Conservation (phyloP, 306 rosid species). For the Spatholobus suberectus region DNA sequence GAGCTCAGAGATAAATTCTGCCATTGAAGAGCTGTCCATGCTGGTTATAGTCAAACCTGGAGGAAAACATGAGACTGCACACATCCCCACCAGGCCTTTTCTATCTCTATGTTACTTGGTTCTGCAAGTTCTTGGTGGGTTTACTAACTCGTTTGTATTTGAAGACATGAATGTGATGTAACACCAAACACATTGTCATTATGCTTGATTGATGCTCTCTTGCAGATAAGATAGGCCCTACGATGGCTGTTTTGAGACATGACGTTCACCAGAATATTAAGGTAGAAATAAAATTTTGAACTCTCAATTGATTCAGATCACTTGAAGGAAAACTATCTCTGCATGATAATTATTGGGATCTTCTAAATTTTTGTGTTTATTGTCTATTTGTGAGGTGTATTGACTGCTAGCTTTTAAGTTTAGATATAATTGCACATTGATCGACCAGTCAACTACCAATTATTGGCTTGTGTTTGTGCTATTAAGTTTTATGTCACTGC, state of each 20-base stretch:
- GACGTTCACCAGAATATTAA: conserved; percentile 82
- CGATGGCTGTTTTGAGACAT: conserved; percentile 89
- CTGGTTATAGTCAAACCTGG: conserved; percentile 53
- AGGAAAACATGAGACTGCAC: conserved; percentile 44
- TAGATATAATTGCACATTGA: not conserved
- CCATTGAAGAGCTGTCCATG: conserved; percentile 69
- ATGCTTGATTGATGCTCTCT: conserved; percentile 17
- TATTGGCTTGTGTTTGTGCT: conserved; percentile 24
- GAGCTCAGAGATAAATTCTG: conserved; percentile 68
- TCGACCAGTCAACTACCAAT: conserved; percentile 1
- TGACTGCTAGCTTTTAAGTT: conserved; percentile 11
- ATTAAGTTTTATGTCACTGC: conserved; percentile 26
- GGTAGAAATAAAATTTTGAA: conserved; percentile 48
- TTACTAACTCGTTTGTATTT: conserved; percentile 36
- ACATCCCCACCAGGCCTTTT: conserved; percentile 77
- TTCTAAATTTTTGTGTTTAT: not conserved
- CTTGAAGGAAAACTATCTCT: not conserved
- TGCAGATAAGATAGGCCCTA: conserved; percentile 97
- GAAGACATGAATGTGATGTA: conserved; percentile 33
- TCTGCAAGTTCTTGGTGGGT: conserved; percentile 86
- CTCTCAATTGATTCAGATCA: conserved; percentile 1
- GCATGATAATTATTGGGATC: not conserved
- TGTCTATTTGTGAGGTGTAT: conserved; percentile 2
- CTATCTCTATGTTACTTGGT: conserved; percentile 66
- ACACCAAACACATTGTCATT: conserved; percentile 30